Conservation (phyloP, 192 early-diverging fungal species). For the Helicostylum pulchrum region DNA sequence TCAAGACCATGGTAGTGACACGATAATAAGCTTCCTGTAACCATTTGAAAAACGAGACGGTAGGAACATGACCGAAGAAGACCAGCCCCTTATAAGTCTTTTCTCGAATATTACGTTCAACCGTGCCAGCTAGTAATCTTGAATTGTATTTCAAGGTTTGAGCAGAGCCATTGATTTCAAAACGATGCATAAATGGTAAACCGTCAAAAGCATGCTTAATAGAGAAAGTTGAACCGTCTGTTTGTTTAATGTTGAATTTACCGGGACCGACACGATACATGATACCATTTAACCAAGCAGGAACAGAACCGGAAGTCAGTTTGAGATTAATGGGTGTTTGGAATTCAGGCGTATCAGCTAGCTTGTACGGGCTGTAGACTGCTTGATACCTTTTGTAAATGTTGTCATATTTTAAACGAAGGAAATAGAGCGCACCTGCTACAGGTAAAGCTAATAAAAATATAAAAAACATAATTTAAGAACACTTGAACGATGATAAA, state of each 20-base stretch:
- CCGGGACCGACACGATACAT: slow-evolving; percentile 43
- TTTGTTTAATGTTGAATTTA: slow-evolving; percentile 20
- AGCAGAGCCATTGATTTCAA: slow-evolving; percentile 15
- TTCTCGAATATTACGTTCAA: slow-evolving; percentile 15
- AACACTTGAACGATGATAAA: neutral
- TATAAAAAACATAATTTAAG: neutral
- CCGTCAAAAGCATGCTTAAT: slow-evolving; percentile 38
- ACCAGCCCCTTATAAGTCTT: neutral
- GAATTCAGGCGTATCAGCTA: slow-evolving; percentile 37
- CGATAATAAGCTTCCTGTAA: neutral
- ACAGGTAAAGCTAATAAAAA: neutral
- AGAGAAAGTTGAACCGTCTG: slow-evolving; percentile 22
- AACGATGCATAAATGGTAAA: slow-evolving; percentile 27
- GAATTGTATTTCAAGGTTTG: slow-evolving; percentile 27
- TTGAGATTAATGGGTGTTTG: slow-evolving; percentile 24
- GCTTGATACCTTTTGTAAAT: neutral
- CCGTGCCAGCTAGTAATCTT: slow-evolving; percentile 16
- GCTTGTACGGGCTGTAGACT: neutral
- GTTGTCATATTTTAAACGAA: neutral
- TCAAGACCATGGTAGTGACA: neutral
- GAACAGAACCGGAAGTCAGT: slow-evolving; percentile 42
- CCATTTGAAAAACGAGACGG: slow-evolving; percentile 4
- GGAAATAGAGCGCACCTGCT: neutral
- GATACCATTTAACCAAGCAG: slow-evolving; percentile 48
- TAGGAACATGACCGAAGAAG: slow-evolving; percentile 21